Conservation (phyloP, 2,329 filamentous ascomycete species). For the Pseudopithomyces maydicus region DNA sequence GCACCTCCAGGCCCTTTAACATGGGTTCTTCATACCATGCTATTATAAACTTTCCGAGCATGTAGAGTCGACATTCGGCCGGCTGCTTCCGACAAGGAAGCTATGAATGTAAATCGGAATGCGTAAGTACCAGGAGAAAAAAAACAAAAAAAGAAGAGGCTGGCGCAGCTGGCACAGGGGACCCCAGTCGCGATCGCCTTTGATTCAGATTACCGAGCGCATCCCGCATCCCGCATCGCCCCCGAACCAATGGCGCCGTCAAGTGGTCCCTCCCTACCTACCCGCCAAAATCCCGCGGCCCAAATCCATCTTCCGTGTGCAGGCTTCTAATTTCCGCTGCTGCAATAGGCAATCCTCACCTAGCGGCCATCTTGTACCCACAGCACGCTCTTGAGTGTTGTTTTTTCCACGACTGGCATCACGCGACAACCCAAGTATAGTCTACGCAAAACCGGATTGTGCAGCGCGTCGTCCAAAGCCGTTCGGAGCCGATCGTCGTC, state of each 20-base stretch:
- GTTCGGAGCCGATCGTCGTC: too few species aligned
- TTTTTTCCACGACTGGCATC: background rate
- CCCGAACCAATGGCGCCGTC: conserved; percentile 32
- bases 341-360: conserved; percentile 19
- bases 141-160: conserved; percentile 11
- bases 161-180: conserved; percentile 22
- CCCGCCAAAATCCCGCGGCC: conserved; percentile 25
- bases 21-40: conserved; percentile 1
- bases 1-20: conserved; percentile 3
- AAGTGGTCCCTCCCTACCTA: conserved; percentile 29
- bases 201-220: conserved; percentile 43
- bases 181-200: conserved; percentile 32
- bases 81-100: conserved; percentile 9
- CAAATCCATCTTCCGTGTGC: conserved; percentile 15
- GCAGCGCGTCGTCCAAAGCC: conserved; percentile 22
- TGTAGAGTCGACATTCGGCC: background rate
- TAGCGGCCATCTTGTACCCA: conserved; percentile 15
- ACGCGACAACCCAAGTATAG: background rate
- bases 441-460: conserved; percentile 18
- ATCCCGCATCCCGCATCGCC: conserved; percentile 29
- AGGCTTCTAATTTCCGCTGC: conserved; percentile 18
- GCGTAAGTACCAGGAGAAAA: conserved; percentile 11
- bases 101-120: conserved; percentile 10
- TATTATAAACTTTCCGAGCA: background rate
- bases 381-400: conserved; percentile 12